phyloP scores from a whole-genome alignment of 2,329 filamentous ascomycete genomes.

The Nakataea oryzae region DNA sequence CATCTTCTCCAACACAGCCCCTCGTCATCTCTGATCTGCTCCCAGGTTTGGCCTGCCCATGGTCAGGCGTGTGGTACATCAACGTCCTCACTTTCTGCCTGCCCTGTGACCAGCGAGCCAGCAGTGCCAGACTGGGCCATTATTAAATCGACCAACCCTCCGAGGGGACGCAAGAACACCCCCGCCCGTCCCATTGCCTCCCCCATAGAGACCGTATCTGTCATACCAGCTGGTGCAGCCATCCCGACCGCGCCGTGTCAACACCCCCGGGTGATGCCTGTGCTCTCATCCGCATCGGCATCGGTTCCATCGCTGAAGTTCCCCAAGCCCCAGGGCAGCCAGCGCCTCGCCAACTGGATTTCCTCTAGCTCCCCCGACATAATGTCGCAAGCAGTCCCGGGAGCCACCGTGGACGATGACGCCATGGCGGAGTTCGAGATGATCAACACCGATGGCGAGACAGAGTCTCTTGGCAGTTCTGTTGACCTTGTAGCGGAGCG shows the following conservation, averaged over 20 bases:
- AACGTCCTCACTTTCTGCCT: background rate
- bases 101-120: background rate
- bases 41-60: too few species aligned
- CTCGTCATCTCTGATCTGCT: background rate
- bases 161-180: background rate
- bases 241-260: background rate
- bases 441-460: slow-evolving; percentile 41
- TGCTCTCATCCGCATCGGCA: slow-evolving; percentile 16
- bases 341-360: slow-evolving; percentile 47
- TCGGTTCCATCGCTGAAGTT: slow-evolving; percentile 45
- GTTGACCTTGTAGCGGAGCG: slow-evolving; percentile 7
- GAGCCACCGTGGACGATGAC: slow-evolving; percentile 49
- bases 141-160: background rate
- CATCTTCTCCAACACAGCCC: background rate
- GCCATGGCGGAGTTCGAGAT: slow-evolving; percentile 52
- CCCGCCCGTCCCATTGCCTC: background rate
- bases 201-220: background rate
- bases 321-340: slow-evolving; percentile 43
- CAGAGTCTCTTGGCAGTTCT: slow-evolving; percentile 24
- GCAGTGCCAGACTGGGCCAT: background rate
- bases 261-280: slow-evolving; percentile 9
- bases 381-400: slow-evolving; percentile 38
- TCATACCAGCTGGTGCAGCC: background rate
- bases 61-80: background rate
- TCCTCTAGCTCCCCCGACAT: slow-evolving; percentile 47